Evolutionary conservation across 2,329 filamentous ascomycete species (phyloP), one percentile per base, ranked within the genome.

Genomic region (Aureobasidium sp.): DNA sequence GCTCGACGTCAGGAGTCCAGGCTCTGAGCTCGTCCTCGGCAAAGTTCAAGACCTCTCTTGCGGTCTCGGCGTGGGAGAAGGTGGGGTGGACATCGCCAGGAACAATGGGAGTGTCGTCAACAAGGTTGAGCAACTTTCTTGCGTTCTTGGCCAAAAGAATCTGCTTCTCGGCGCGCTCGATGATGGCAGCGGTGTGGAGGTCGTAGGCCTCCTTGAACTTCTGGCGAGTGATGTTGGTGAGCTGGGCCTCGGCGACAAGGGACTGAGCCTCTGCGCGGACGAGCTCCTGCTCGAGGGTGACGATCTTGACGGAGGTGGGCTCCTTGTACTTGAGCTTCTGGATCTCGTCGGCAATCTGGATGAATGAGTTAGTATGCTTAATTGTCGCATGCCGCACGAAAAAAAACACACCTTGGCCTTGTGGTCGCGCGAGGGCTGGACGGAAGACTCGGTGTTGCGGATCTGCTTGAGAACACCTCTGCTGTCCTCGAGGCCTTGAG

Each of bases 111-210:
- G 87, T 87, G 73, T 97, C 93, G 69, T 99, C 94, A 12, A 99
- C 83, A 42, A 96, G 83, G 68, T 88, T 86, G 61, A 99, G 75
- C 39, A 99, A 83, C 47, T 91, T 86, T 60, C 91, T 88, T 22
- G 91, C 93, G 72, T 97, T 92, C 70, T 89, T 90, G 62, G 94
- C 93, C 17, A 99, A 83, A 64, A 99, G 90, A 69, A 93, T 89
- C 74, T 99, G 94, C 79, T 97, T 97, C 79, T 97, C 94, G 27
- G 91, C 91, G 35, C 93, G 89, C 79, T 99, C 94, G 68, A 99
- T 96, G 22, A 91, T 90, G 63, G 92, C 91, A 17, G 89, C 85
- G 66, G 96, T 90, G 73, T 97, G 91, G 64, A 89, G 76, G 67
- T 92, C 90, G 72, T 93, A 97, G 27, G 94, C 90, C 76, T 97